These are phyloP conservation scores for Yamadazyma jaroonii DNA, from an alignment of 1,139 yeast genomes.

Conservation along the genomic window DNA sequence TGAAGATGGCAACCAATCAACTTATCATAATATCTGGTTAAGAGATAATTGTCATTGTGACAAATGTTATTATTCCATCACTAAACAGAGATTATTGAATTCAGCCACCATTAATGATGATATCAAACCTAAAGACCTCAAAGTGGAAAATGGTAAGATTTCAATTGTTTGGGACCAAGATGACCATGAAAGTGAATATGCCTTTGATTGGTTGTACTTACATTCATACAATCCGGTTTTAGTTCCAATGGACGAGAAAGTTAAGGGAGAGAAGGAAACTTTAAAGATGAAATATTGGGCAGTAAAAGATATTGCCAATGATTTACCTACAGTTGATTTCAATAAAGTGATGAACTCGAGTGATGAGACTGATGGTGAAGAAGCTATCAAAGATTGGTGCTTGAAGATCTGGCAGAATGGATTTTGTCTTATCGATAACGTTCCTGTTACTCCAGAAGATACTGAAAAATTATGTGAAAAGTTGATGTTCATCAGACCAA, in stretches of 20 bases:
- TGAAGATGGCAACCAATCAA: conserved; percentile 11
- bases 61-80: conserved; percentile 55
- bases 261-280: conserved; percentile 26
- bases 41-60: conserved; percentile 69
- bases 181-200: conserved; percentile 48
- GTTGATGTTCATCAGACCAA: conserved; percentile 63
- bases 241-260: conserved; percentile 26
- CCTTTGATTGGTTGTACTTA: conserved; percentile 49
- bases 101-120: conserved; percentile 53
- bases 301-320: conserved; percentile 38
- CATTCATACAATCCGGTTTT: conserved; percentile 62
- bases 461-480: conserved; percentile 60
- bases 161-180: conserved; percentile 47
- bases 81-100: conserved; percentile 64
- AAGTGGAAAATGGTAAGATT: conserved; percentile 17
- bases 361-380: conserved; percentile 25
- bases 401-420: conserved; percentile 59
- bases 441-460: conserved; percentile 60
- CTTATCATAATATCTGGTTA: conserved; percentile 59
- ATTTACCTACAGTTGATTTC: conserved; percentile 55
- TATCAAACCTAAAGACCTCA: conserved; percentile 32
- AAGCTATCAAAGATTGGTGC: conserved; percentile 58
- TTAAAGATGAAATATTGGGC: conserved; percentile 45
- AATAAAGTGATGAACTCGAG: conserved; percentile 40
- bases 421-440: conserved; percentile 60